These are phyloP conservation scores for Nasturtium officinale DNA, from an alignment of 345 rosid genomes.

Conservation along the genomic window DNA sequence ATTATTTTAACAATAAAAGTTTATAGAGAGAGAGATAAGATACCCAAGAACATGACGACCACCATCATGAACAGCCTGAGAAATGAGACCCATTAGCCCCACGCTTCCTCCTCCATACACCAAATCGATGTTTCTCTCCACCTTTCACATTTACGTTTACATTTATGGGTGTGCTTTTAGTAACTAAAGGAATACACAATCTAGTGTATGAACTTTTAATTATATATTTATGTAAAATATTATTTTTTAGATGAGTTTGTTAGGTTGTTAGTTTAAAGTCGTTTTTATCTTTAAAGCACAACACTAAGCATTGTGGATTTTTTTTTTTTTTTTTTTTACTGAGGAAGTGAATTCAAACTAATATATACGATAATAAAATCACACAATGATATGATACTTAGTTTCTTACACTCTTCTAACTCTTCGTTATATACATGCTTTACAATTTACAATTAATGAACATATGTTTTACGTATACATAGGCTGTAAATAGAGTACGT, in stretches of 20 bases:
- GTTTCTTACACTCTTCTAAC: not conserved
- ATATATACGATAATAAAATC: not conserved
- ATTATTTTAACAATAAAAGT: not conserved
- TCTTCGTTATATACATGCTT: not conserved
- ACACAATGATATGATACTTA: not conserved
- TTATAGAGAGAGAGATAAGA: not conserved
- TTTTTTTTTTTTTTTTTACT: not conserved
- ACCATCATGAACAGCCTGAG: constrained; percentile 46
- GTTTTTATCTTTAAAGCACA: not conserved
- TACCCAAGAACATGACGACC: constrained; percentile 49
- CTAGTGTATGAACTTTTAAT: not conserved
- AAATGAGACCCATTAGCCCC: constrained; percentile 46
- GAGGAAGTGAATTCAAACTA: not conserved
- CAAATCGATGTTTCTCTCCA: constrained; percentile 43
- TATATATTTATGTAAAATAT: not conserved
- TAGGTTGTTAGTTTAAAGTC: not conserved
- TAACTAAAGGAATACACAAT: not conserved
- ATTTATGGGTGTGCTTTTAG: constrained; percentile 15
- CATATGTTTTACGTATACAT: constrained; percentile 7
- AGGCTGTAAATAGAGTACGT: not conserved
- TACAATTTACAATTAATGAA: not conserved
- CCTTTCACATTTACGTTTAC: constrained; percentile 29
- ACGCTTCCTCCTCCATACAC: constrained; percentile 49
- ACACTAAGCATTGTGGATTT: constrained; percentile 1
- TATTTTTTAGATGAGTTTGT: not conserved